Evolutionary conservation across 163 green algal genomes (phyloP), one percentile per base, ranked within the genome.

Genomic region (Chlamydomonas reinhardtii): DNA sequence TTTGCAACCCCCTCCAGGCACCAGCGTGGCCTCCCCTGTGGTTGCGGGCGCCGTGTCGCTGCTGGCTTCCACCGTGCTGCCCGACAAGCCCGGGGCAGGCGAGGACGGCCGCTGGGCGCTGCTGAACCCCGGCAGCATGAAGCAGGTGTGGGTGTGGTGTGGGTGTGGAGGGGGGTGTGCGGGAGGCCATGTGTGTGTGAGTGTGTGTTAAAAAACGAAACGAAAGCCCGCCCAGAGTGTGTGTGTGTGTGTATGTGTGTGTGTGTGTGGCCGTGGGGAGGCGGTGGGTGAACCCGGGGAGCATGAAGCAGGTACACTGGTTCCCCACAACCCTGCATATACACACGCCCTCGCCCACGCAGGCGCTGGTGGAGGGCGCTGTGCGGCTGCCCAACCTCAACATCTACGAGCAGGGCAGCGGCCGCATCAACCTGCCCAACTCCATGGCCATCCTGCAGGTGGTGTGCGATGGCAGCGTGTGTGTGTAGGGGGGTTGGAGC

Each of bases 71-170:
- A 94, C 94, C 4, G 90, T 99, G 35, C 95, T 89, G 29, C 83
- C 87, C 2, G 48, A 56, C 48, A 12, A 14, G 11, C 16, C 31
- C 66, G 29, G n/a, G n/a, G n/a, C n/a, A n/a, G n/a, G 19, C 2
- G 72, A 86, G 77, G 73, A 78, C 27, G 4, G 32, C 62, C 82
- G 85, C 22, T 88, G 89, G 89, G 35, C 52, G 43, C 22, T 98
- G n/a, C 92, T 99, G 35, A 99, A 99, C 94, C 98, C 98, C 1
- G 98, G 95, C 2, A 95, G 90, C 81, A 99, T 99, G 97, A 99
- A 99, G 93, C 89, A 92, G 48, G 48, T 56, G 48, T 1, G 48
- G 1, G 48, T 6, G 43, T 16, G 43, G 43, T 54, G 43, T 56
- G 48, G 6, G 48, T 56, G 48, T 17, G 48, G 48, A 2, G 1